Percentiles rank a stretch among this genome's conserved stretches.
Conservation (phyloP, 768 basidiomycete genomes). For the Leucocoprinus leucothites region DNA sequence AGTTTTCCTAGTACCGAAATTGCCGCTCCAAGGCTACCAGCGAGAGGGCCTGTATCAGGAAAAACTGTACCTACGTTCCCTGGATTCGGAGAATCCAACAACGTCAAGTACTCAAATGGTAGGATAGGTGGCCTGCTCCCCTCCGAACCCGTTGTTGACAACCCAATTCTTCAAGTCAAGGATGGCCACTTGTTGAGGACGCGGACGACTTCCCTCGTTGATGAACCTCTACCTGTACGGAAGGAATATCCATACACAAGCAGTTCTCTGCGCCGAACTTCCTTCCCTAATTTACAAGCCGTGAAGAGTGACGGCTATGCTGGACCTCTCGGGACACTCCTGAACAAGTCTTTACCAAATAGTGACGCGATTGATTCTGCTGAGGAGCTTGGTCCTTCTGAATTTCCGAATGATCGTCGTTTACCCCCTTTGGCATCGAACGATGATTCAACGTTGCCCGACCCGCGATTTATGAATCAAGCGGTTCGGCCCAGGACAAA, state of each 20-base stretch:
- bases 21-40: not conserved
- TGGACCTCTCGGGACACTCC: not conserved
- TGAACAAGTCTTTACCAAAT: not conserved
- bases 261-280: constrained; percentile 16
- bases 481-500: too few relatives aligned
- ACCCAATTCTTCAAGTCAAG: not conserved
- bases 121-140: not conserved
- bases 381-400: not conserved
- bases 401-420: too few relatives aligned
- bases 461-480: too few relatives aligned
- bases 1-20: not conserved
- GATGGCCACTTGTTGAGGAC: not conserved
- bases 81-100: not conserved
- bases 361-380: not conserved
- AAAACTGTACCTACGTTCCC: not conserved
- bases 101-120: not conserved
- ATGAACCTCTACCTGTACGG: not conserved
- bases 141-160: not conserved
- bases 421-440: too few relatives aligned
- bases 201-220: not conserved
- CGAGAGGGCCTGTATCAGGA: not conserved
- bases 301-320: not conserved
- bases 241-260: constrained; percentile 17
- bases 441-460: too few relatives aligned
- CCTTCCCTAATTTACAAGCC: constrained; percentile 14